Conservation (phyloP, 73 alveolate species). For the Paramecium pentaurelia region DNA sequence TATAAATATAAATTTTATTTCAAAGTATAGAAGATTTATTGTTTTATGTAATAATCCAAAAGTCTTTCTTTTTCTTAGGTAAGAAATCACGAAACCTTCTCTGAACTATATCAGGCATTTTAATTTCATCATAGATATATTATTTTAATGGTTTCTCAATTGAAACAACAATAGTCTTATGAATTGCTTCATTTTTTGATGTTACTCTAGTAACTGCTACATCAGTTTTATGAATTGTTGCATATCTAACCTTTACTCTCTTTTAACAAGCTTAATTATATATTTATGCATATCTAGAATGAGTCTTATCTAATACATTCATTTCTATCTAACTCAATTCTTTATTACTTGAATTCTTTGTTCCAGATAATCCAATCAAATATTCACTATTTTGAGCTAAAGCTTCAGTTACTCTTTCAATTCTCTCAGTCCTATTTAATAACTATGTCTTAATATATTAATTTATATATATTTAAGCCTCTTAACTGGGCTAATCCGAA, state of each 20-base stretch:
- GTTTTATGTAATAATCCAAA: neutral
- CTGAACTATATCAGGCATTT: neutral
- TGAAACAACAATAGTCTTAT: neutral
- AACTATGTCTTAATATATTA: neutral
- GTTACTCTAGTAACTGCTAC: constrained; percentile 19
- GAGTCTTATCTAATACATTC: constrained; percentile 5
- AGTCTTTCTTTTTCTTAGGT: neutral
- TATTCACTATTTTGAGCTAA: neutral
- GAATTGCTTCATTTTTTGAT: neutral
- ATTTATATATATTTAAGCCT: neutral
- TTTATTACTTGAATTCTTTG: neutral
- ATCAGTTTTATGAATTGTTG: neutral
- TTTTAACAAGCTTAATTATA: neutral
- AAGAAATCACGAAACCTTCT: neutral
- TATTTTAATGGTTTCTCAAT: neutral
- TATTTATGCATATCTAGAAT: constrained; percentile 1
- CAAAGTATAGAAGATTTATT: neutral
- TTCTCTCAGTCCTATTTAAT: neutral
- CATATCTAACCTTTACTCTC: constrained; percentile 4
- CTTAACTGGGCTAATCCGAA: neutral
- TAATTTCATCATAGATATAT: neutral
- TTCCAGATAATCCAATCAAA: neutral
- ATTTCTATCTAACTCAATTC: neutral
- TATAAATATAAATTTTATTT: neutral
- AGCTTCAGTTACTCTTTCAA: neutral